These are phyloP conservation scores for Zygosaccharomyces bisporus DNA, from an alignment of 805 yeast species.

Conservation along the genomic window DNA sequence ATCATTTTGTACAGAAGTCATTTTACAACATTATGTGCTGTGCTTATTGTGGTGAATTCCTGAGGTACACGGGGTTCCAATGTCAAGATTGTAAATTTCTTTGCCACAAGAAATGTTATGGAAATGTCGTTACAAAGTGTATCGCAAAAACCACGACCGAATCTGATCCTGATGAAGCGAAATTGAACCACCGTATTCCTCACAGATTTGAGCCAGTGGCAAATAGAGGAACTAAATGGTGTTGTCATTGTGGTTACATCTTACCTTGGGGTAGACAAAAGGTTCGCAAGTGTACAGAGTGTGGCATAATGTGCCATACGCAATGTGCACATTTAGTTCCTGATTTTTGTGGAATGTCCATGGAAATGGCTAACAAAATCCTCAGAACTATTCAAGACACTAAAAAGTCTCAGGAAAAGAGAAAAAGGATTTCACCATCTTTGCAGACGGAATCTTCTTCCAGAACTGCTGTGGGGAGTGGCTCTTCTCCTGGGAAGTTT, in stretches of 20 bases:
- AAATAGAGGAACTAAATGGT: slow-evolving; percentile 97
- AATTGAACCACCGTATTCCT: slow-evolving; percentile 93
- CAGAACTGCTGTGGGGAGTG: slow-evolving; percentile 17
- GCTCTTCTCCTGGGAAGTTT: slow-evolving; percentile 14
- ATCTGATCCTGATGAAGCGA: slow-evolving; percentile 65
- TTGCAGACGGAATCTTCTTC: slow-evolving; percentile 15
- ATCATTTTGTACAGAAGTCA: slow-evolving; percentile 91
- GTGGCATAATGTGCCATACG: slow-evolving; percentile 93
- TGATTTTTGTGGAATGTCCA: slow-evolving; percentile 97
- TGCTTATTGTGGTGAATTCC: slow-evolving; percentile 94
- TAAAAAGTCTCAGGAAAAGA: slow-evolving; percentile 38
- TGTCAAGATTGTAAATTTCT: slow-evolving; percentile 80
- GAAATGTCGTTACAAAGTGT: slow-evolving; percentile 78
- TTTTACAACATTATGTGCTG: slow-evolving; percentile 96
- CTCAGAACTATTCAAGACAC: slow-evolving; percentile 79
- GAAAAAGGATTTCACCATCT: slow-evolving; percentile 18
- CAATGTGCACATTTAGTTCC: slow-evolving; percentile 93
- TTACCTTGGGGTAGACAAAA: slow-evolving; percentile 93
- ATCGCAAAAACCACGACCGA: slow-evolving; percentile 72
- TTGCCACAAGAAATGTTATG: slow-evolving; percentile 78
- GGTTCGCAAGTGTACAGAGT: slow-evolving; percentile 86
- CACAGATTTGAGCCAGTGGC: slow-evolving; percentile 92
- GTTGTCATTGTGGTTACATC: slow-evolving; percentile 97
- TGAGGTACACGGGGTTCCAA: slow-evolving; percentile 81
- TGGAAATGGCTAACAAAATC: slow-evolving; percentile 93